Evolutionary conservation across 2,329 filamentous ascomycete species (phyloP), one percentile per base, ranked within the genome.

Genomic region (Westerdykella sp.): DNA sequence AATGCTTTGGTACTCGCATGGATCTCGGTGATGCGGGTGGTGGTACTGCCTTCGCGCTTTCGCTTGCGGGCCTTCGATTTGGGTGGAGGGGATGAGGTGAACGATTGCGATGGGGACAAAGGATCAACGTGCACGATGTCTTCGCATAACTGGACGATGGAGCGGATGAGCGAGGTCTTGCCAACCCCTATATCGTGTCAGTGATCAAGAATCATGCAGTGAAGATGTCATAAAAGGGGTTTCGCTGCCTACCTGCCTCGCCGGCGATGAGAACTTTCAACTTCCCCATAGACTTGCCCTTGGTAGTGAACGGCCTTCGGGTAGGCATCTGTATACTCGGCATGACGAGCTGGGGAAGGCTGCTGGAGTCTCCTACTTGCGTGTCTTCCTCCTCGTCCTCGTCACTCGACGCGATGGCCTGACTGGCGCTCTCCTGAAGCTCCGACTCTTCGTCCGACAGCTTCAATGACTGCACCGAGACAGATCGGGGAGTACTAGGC

Each of bases 71-170:
- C 54, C 43, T 52, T 62, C 3, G 54, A 47, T 44, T 51, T 59
- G 28, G 50, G 46, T 13, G 50, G 49, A n/a, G 50, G 45, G 30
- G 60, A 41, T 16, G 57, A 50, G 28, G 59, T 46, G 39, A 59
- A 39, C 40, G 62, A 57, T 10, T 52, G 52, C 6, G 54, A 55
- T 3, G 47, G 60, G 13, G 62, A 60, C 11, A 82, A 69, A 3
- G 84, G 77, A 60, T 97, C 91, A 41, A 95, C 82, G 63, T 98
- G 91, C 2, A 97, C 91, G 49, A 98, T 95, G 59, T 97, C 87
- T 59, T 90, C 81, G 63, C 88, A 95, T 3, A 73, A 76, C 60
- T 95, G 88, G 13, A 94, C 82, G 37, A 98, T 87, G 2, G 88
- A 87, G 61, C 85, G 87, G 55, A 97, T 85, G 39, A 97, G 77